Evolutionary conservation across 2,329 filamentous ascomycete species (phyloP).

Genomic region (Periglandula ipomoeae): DNA sequence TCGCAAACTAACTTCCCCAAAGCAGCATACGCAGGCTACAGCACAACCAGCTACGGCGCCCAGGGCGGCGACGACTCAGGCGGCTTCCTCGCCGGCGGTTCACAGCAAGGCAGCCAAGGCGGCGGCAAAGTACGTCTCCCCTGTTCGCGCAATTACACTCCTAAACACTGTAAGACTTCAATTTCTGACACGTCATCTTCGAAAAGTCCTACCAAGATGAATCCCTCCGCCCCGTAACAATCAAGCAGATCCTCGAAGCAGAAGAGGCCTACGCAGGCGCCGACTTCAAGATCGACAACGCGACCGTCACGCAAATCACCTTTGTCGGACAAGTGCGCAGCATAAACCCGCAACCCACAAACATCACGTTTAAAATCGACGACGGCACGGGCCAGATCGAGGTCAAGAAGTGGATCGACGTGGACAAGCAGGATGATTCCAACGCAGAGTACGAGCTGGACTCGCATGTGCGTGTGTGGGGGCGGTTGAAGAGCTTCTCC

Average conservation of each 20-base stretch:
- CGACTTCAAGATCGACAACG: constrained; percentile 76
- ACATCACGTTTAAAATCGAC: constrained; percentile 86
- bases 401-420: constrained; percentile 78
- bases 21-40: constrained; percentile 43
- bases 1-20: constrained; percentile 6
- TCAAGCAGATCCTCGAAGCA: constrained; percentile 87
- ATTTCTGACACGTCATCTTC: too few relatives aligned
- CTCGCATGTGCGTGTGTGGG: constrained; percentile 77
- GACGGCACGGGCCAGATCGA: constrained; percentile 91
- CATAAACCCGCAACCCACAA: constrained; percentile 78
- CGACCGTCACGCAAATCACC: constrained; percentile 60
- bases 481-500: constrained; percentile 74
- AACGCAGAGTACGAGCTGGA: constrained; percentile 56
- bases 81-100: constrained; percentile 51
- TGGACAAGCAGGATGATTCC: constrained; percentile 41
- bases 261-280: constrained; percentile 62
- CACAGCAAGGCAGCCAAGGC: constrained; percentile 49
- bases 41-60: constrained; percentile 38
- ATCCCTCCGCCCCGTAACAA: constrained; percentile 83
- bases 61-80: constrained; percentile 51
- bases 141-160: too few relatives aligned
- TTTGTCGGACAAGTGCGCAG: constrained; percentile 87
- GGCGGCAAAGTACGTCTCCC: constrained; percentile 38
- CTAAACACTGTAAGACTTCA: too few relatives aligned
- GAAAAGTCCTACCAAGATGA: constrained; percentile 61